Evolutionary conservation across 139 green algal genomes (phyloP), one percentile per base, ranked within the genome.

Genomic region (Ostreobium quekettii): DNA sequence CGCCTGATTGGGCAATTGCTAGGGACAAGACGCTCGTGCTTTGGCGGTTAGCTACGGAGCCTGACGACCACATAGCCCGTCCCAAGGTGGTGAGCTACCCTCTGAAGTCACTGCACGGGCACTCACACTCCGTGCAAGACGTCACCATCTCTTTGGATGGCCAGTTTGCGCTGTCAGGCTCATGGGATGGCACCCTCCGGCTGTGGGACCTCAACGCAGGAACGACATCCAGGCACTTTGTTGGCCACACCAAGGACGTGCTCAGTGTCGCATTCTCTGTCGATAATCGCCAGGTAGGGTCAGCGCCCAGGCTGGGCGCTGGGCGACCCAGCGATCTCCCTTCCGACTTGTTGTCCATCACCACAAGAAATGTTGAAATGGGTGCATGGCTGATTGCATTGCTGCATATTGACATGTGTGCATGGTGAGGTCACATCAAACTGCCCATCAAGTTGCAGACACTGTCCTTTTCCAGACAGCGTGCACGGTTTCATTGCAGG

Each of bases 231-330:
- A 83, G 95, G 73, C 89, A 90, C 71, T 99, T 99, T 73, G 73
- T 98, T 48, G 95, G 94, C 62, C 95, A 99, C 89, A 90, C 78
- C 82, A 99, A 99, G 87, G 95, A 99, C 74, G 95, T 99, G 28
- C 86, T 99, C 64, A 93, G 82, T 68, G 94, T 99, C 0, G 95
- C 95, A 46, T 98, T 99, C 89, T 96, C 86, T 49, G 90, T 95
- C n/a, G 95, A 99, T 87, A 98, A 99, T 90, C 83, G 94, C 70
- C 89, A 95, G 87, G 87, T 91, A n/a, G n/a, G n/a, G n/a, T n/a
- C n/a, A n/a, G n/a, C n/a, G n/a, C n/a, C n/a, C n/a, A n/a, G n/a
- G n/a, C n/a, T n/a, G n/a, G n/a, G n/a, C n/a, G n/a, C n/a, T n/a
- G n/a, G n/a, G n/a, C n/a, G n/a, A n/a, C n/a, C n/a, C n/a, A n/a